Base-by-base conservation (phyloP, 495 filamentous ascomycete genomes). In the Patellaria atrata region DNA sequence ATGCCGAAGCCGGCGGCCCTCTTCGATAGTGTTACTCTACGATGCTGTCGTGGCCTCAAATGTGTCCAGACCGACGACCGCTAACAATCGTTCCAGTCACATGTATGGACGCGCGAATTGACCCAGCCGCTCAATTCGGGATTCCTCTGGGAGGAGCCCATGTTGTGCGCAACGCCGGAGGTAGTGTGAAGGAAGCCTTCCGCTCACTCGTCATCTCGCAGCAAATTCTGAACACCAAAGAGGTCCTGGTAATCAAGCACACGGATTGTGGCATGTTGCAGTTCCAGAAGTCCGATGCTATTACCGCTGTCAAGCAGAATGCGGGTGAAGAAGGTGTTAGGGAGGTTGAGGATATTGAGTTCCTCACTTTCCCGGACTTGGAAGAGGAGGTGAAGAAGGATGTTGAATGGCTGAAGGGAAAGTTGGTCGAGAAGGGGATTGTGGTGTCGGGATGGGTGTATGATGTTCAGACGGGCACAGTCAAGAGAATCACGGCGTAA, bases 51-150 rank as follows among this genome's bases (percentile, higher is more conserved):
- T 31, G 40, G n/a, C 26, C 24, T 22, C 10, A 36, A 31, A 42
- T 23, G 48, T 26, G 23, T 3, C n/a, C 10, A n/a, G n/a, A n/a
- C n/a, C n/a, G n/a, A n/a, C n/a, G n/a, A n/a, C n/a, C n/a, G n/a
- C n/a, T n/a, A n/a, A n/a, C n/a, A n/a, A n/a, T n/a, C 22, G 3
- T 12, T 24, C 44, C 52, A 62, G 65, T 80, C 23, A 82, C 81
- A 2, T 91, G 83, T 58, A 89, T 87, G 80, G 82, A 91, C 48
- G 79, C 82, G 1, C 72, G 83, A 8, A 73, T 92, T 41, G 76
- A 86, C 43, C 68, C 79, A 0, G 66, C 73, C 2, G 50, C 61
- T 2, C 82, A 79, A 4, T 76, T 81, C 38, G 78, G 76, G n/a
- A 75, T 87, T 34, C 54, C 67, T 33, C 68, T 83, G 26, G 81